Evolutionary conservation across 495 filamentous ascomycete genomes (phyloP).

Genomic region (Aspergillus asperescens): DNA sequence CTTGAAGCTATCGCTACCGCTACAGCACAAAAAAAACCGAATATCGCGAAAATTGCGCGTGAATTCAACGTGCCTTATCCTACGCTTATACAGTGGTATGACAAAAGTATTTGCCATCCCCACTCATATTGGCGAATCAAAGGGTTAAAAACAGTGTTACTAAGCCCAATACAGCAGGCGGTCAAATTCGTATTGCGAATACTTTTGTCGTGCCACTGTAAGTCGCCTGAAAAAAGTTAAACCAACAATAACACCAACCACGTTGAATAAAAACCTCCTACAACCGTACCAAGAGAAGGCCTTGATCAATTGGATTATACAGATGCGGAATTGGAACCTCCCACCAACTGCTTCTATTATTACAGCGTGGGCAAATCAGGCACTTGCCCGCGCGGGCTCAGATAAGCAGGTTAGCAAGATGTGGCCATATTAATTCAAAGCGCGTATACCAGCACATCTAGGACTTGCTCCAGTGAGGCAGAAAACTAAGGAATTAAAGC

Average conservation of each 20-base stretch:
- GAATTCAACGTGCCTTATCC: background rate
- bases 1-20: background rate
- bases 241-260: background rate
- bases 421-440: background rate
- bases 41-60: background rate
- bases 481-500: background rate
- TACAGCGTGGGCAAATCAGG: background rate
- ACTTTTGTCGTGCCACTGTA: too few species aligned
- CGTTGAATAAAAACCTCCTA: background rate
- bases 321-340: background rate
- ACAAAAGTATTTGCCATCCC: too few species aligned
- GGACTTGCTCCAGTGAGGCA: background rate
- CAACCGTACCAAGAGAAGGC: background rate
- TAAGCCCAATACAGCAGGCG: too few species aligned
- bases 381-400: background rate
- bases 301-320: background rate
- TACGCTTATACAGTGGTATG: too few species aligned
- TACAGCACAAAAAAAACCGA: background rate
- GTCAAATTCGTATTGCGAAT: too few species aligned
- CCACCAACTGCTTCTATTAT: background rate
- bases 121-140: too few species aligned
- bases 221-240: background rate
- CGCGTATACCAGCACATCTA: background rate
- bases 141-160: too few species aligned
- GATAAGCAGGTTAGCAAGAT: background rate